phyloP scores from a whole-genome alignment of 805 yeast genomes.

The Schwanniomyces polymorphus region DNA sequence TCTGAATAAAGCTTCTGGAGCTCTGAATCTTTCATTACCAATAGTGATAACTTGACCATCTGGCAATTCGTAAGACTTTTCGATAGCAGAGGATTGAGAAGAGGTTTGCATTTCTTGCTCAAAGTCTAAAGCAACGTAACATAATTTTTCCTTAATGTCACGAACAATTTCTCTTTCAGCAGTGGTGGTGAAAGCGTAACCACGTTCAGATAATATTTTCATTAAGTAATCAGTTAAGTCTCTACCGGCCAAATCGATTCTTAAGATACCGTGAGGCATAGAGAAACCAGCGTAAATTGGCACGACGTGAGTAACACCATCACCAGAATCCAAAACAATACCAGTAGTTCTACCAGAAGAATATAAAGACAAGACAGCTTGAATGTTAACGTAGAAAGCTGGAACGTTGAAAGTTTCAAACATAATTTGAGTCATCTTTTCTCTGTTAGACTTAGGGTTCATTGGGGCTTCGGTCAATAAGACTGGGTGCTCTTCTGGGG shows the following conservation, averaged over 20 bases:
- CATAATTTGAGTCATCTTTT: conserved; percentile 99
- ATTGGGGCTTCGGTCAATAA: conserved; percentile 99
- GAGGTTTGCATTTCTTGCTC: conserved; percentile 99
- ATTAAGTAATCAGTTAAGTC: conserved; percentile 98
- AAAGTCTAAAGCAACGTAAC: conserved; percentile 98
- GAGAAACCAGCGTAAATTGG: conserved; percentile 99
- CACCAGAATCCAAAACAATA: conserved; percentile 99
- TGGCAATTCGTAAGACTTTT: conserved; percentile 98
- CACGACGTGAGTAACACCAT: conserved; percentile 99
- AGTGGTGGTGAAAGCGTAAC: conserved; percentile 97
- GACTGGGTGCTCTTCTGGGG: conserved; percentile 99
- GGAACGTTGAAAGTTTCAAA: conserved; percentile 99
- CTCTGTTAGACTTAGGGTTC: conserved; percentile 99
- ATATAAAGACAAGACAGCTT: conserved; percentile 96
- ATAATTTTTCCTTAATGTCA: conserved; percentile 97
- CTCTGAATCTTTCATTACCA: conserved; percentile 99
- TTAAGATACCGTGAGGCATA: conserved; percentile 96
- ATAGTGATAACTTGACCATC: conserved; percentile 99
- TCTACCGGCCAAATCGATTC: conserved; percentile 99
- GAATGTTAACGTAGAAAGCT: conserved; percentile 98
- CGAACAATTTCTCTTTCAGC: conserved; percentile 97
- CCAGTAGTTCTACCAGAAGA: conserved; percentile 99
- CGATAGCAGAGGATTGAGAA: conserved; percentile 95
- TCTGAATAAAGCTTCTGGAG: conserved; percentile 99
- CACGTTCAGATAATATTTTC: conserved; percentile 98